A percentile compares a stretch with the other conserved stretches of the same genome.
phyloP scores from a whole-genome alignment of 208 protist species.

The Strigomonas culicis region DNA sequence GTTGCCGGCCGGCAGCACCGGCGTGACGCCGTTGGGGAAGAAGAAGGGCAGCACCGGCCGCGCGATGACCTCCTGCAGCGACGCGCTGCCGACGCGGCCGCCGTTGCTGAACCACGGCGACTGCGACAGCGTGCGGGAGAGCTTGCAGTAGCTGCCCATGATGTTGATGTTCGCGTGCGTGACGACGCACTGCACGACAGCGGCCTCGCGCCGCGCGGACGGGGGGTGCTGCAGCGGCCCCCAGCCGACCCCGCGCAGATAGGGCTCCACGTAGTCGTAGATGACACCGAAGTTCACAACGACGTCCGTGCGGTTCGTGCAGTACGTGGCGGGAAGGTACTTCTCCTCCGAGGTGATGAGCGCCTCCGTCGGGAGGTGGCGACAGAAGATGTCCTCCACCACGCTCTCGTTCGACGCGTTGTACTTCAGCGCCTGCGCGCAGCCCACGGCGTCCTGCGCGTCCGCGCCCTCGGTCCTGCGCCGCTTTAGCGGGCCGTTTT shows the following conservation, averaged over 20 bases:
- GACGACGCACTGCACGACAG: slow-evolving; percentile 21
- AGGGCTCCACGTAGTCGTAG: slow-evolving; percentile 72
- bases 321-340: slow-evolving; percentile 49
- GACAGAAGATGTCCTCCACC: slow-evolving; percentile 59
- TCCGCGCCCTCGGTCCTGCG: background rate
- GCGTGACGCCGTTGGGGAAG: slow-evolving; percentile 66
- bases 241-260: slow-evolving; percentile 8
- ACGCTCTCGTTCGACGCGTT: slow-evolving; percentile 50
- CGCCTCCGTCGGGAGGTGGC: slow-evolving; percentile 51
- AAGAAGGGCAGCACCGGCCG: slow-evolving; percentile 75
- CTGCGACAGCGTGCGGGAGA: slow-evolving; percentile 81
- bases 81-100: slow-evolving; percentile 72
- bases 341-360: slow-evolving; percentile 33
- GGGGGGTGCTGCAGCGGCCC: background rate
- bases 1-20: slow-evolving; percentile 5
- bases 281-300: slow-evolving; percentile 73
- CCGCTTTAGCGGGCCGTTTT: background rate
- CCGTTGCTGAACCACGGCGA: slow-evolving; percentile 84
- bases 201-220: background rate
- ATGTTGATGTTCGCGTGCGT: slow-evolving; percentile 79
- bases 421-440: slow-evolving; percentile 57
- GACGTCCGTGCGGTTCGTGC: slow-evolving; percentile 58
- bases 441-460: background rate
- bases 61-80: slow-evolving; percentile 83
- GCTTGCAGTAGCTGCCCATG: slow-evolving; percentile 83